Conservation (phyloP, 306 rosid species). For the Gynostemma pentaphyllum region DNA sequence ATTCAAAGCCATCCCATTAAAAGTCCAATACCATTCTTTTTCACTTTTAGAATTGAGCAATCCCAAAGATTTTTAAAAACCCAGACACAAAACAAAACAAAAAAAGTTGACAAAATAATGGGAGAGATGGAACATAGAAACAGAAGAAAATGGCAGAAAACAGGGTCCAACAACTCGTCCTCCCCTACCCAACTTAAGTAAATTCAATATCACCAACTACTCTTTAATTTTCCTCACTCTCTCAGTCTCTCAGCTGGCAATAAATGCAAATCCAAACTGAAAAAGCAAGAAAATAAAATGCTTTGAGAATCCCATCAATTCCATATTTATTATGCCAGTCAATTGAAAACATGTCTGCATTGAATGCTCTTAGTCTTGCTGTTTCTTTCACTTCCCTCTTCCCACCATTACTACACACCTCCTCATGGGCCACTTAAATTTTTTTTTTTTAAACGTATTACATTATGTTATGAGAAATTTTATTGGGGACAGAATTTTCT, state of each 20-base stretch:
- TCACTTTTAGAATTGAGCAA: not conserved
- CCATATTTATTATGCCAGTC: conserved; percentile 25
- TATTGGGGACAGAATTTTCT: too few relatives aligned
- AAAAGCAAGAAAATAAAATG: not conserved
- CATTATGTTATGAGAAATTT: too few relatives aligned
- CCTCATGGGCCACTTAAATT: conserved; percentile 1
- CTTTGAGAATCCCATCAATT: conserved; percentile 6
- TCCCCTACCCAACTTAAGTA: not conserved
- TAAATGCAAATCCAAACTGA: conserved; percentile 8
- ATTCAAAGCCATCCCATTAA: conserved; percentile 5
- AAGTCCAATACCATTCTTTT: not conserved
- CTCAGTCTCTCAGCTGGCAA: conserved; percentile 4
- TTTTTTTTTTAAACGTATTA: too few relatives aligned
- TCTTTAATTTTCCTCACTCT: not conserved
- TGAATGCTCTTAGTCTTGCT: conserved; percentile 24
- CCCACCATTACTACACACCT: conserved; percentile 22
- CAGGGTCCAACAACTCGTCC: conserved; percentile 22
- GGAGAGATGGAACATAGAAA: not conserved
- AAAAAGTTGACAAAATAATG: not conserved
- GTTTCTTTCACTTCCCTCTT: conserved; percentile 22
- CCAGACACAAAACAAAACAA: not conserved
- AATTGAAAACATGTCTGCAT: conserved; percentile 31
- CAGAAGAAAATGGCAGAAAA: conserved; percentile 2
- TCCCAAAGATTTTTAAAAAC: not conserved
- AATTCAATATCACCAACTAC: conserved; percentile 20